Base-by-base conservation (phyloP, 2,329 filamentous ascomycete genomes). In the Aspergillus transmontanensis region DNA sequence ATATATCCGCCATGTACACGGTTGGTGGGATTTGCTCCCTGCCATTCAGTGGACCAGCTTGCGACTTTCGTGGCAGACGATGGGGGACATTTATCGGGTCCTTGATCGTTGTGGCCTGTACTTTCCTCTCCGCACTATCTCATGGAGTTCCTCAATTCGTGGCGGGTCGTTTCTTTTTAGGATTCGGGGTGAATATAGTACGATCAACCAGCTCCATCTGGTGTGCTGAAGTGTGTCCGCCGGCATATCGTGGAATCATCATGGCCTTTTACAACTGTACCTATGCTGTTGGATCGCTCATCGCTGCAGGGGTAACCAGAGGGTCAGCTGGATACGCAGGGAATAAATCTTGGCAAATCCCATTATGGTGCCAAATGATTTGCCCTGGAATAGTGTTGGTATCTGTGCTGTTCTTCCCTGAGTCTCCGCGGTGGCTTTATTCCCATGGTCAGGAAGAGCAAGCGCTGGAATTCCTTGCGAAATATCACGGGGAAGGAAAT, bases 141-240 rank as follows among this genome's bases (percentile, higher is more conserved):
- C 43, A 46, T 46, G 71, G 66, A 51, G 77, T 81, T 1, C 78
- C 75, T 11, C 71, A 71, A 55, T 88, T 89, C 73, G 85, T 89
- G 74, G 85, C 78, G 9, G 83, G 84, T 6, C 79, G 85, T 28
- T 86, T 86, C 69, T 69, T 86, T 28, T 79, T 86, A 23, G 84
- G 84, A 7, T 85, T 86, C 61, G 87, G 87, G 45, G 86, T 87
- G 48, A 82, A 84, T 2, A 86, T 90, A 63, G 84, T 85, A 4
- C 83, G 84, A 6, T 83, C 85, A 3, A 86, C 87, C 6, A 87
- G 85, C 1, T 88, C 88, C 1, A 84, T 86, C n/a, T 89, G 89
- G 71, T 84, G 85, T 19, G 84, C 87, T 51, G 88, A 90, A 72
- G 81, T 88, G 61, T 82, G 86, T 1, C 88, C 90, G 69, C 88